Evolutionary conservation across 441 rosid genomes (phyloP).

Genomic region (Jatropha podagrica): DNA sequence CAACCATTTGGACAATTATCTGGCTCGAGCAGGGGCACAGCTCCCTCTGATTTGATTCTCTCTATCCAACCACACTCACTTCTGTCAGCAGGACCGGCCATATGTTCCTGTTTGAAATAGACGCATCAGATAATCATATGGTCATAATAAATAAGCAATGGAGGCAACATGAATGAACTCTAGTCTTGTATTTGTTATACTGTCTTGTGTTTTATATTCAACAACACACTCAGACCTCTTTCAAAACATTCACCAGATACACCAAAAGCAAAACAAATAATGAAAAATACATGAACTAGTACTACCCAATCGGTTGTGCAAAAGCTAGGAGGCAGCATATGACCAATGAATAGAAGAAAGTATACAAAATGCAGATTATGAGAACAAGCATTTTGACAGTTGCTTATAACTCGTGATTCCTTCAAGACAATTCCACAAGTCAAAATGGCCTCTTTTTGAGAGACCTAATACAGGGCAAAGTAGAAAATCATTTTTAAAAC

Average conservation of each 20-base stretch:
- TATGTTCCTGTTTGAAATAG: slow-evolving; percentile 31
- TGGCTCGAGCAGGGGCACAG: slow-evolving; percentile 68
- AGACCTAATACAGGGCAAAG: not conserved
- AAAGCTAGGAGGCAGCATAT: not conserved
- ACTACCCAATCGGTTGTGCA: not conserved
- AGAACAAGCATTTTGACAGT: not conserved
- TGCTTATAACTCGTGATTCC: not conserved
- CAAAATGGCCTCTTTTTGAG: not conserved
- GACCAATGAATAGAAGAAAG: not conserved
- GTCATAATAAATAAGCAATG: not conserved
- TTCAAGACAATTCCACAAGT: not conserved
- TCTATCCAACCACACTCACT: slow-evolving; percentile 66
- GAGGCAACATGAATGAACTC: not conserved
- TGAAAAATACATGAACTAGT: not conserved
- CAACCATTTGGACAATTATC: slow-evolving; percentile 69
- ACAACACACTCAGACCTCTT: not conserved
- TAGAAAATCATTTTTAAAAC: not conserved
- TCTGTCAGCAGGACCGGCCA: slow-evolving; percentile 43
- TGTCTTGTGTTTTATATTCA: not conserved
- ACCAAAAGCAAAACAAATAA: not conserved
- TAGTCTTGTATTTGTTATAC: not conserved
- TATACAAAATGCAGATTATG: not conserved
- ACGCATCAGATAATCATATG: slow-evolving; percentile 13
- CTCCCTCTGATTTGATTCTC: slow-evolving; percentile 69
- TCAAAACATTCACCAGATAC: not conserved